phyloP scores from a whole-genome alignment of 2,329 filamentous ascomycete genomes.

The Fusarium stilboides region DNA sequence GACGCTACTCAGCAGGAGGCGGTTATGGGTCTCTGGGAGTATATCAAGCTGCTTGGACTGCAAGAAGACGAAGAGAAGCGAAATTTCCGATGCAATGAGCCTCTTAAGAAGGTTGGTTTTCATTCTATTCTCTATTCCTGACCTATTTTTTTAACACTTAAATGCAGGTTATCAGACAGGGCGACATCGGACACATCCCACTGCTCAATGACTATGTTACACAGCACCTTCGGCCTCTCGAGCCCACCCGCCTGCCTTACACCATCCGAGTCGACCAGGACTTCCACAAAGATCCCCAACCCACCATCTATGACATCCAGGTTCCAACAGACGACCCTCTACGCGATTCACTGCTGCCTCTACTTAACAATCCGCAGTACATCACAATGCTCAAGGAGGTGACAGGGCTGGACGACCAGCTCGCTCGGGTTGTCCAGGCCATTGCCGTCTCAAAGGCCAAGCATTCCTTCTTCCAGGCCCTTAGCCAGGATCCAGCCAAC shows the following conservation, averaged over 20 bases:
- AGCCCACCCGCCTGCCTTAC: constrained; percentile 87
- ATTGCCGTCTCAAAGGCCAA: constrained; percentile 89
- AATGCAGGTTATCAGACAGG: constrained; percentile 77
- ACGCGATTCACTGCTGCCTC: constrained; percentile 74
- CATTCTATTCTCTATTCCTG: neutral
- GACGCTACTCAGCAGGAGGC: constrained; percentile 91
- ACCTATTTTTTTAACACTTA: constrained; percentile 44
- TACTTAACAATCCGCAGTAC: constrained; percentile 79
- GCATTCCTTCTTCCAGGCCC: constrained; percentile 85
- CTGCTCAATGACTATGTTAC: constrained; percentile 85
- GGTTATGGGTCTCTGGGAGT: constrained; percentile 95
- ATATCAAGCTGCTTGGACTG: constrained; percentile 86
- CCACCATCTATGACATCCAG: constrained; percentile 91
- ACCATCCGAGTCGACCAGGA: constrained; percentile 93
- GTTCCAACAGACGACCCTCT: constrained; percentile 89
- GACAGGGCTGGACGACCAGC: constrained; percentile 83
- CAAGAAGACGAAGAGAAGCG: constrained; percentile 97
- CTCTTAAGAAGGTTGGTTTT: constrained; percentile 78
- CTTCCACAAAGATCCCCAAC: constrained; percentile 80
- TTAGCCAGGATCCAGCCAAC: constrained; percentile 84
- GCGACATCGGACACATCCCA: constrained; percentile 87
- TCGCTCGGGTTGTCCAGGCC: constrained; percentile 86
- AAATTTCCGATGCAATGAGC: constrained; percentile 90
- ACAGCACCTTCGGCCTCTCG: constrained; percentile 82
- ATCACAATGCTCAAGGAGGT: constrained; percentile 83